A percentile compares a stretch with the other conserved stretches of the same genome.
Conservation (phyloP, 179 eudicot species). For the Beta corolliflora region DNA sequence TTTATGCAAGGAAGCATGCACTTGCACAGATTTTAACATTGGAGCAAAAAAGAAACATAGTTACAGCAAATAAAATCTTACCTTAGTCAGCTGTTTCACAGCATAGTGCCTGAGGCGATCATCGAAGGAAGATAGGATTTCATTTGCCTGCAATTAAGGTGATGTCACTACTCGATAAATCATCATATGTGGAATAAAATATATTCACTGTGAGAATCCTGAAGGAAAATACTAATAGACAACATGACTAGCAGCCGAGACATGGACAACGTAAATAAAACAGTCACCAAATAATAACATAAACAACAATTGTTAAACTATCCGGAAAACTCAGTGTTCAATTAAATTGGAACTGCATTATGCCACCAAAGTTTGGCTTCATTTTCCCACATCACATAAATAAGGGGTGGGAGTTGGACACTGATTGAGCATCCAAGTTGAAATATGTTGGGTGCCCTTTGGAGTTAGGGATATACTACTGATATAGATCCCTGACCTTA, state of each 20-base stretch:
- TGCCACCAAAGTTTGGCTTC: too few relatives aligned
- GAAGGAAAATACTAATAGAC: not conserved
- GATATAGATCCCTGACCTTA: not conserved
- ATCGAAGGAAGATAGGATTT: slow-evolving; percentile 93
- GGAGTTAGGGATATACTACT: too few relatives aligned
- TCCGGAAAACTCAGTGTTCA: not conserved
- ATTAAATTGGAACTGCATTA: not conserved
- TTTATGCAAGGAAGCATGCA: not conserved
- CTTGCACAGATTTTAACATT: not conserved
- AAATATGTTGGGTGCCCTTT: too few relatives aligned
- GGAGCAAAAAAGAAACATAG: not conserved
- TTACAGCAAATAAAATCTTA: slow-evolving; percentile 27
- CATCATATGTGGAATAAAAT: not conserved
- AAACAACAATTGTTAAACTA: not conserved
- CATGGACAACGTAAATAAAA: not conserved
- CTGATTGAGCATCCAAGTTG: too few relatives aligned
- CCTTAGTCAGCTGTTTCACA: slow-evolving; percentile 78
- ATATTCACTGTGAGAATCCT: not conserved
- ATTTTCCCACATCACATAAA: too few relatives aligned
- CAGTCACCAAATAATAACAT: not conserved
- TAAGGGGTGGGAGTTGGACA: too few relatives aligned
- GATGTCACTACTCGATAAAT: slow-evolving; percentile 1
- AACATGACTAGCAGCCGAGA: not conserved
- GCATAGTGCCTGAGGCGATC: slow-evolving; percentile 92
- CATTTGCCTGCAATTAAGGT: slow-evolving; percentile 68